Percentiles rank a stretch among this genome's conserved stretches.
phyloP scores from a whole-genome alignment of 345 rosid species.

The Hirschfeldia incana region DNA sequence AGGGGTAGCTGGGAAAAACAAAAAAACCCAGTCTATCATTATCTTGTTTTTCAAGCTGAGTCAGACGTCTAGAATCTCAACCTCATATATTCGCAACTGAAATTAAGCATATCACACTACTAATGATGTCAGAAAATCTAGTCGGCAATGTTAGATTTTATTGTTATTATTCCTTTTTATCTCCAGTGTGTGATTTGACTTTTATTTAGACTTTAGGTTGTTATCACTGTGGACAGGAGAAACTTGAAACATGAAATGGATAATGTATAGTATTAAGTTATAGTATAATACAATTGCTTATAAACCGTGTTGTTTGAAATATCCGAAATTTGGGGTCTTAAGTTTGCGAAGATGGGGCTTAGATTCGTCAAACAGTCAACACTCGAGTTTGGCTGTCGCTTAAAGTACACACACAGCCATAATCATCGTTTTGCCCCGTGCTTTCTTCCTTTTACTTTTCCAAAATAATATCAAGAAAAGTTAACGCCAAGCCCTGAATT shows the following conservation, averaged over 20 bases:
- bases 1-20: constrained; percentile 40
- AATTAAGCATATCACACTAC: background rate
- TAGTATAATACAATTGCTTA: background rate
- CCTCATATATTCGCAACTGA: background rate
- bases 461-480: background rate
- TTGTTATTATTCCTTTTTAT: background rate
- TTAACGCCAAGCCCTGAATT: constrained; percentile 3
- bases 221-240: background rate
- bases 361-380: constrained; percentile 10
- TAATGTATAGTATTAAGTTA: background rate
- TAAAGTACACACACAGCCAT: constrained; percentile 19
- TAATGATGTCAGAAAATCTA: background rate
- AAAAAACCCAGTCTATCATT: constrained; percentile 36
- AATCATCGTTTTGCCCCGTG: constrained; percentile 25
- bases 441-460: constrained; percentile 19
- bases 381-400: constrained; percentile 34
- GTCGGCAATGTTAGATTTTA: background rate
- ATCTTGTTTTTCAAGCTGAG: background rate
- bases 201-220: background rate
- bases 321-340: background rate
- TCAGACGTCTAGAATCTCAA: background rate
- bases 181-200: background rate
- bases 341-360: constrained; percentile 23
- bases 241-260: too few species aligned
- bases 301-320: background rate